Evolutionary conservation across 2,329 filamentous ascomycete species (phyloP), one percentile per base, ranked within the genome.

Genomic region (Fusarium albosuccineum): DNA sequence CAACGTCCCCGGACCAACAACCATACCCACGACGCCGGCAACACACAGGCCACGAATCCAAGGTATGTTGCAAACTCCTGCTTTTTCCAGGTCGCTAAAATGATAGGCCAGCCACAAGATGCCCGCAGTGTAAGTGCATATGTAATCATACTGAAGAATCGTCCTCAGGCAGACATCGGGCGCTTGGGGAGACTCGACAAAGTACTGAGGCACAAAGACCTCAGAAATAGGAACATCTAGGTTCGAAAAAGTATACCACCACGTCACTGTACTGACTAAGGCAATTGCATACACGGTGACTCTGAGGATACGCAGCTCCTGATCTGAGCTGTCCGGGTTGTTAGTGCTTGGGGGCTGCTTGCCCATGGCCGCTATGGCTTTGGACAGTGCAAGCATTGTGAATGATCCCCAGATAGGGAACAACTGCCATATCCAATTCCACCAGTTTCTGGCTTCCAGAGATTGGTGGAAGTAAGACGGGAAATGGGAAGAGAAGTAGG

Each of bases 391-490:
- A 30, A 75, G 60, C 45, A 71, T 61, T 1, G 39, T 33, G 2
- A 70, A 3, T 0, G 73, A 74, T 6, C 64, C 64, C 73, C 71
- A 75, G 1, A 76, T 41, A 0, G 74, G 73, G 27, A 63, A 77
- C 1, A 76, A 36, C 7, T 77, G 75, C 75, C 75, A 77, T 13
- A 75, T 41, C 74, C 75, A 77, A 16, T 72, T 75, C 67, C 72
- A 76, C 74, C 70, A 76, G 29, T 75, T 65, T 14, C 74, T 65
- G 0, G 36, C 37, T 27, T 74, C 66, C 1, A 75, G 56, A 14
- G 64, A 65, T 6, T 57, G 27, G 11, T 71, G 68, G 9, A 76
- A 66, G 41, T 64, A 74, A 0, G 64, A 73, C 0, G 60, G 46
- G 2, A 73, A 58, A 36, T 69, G 67, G 0, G 75, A 65, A 3